phyloP scores from a whole-genome alignment of 2,329 filamentous ascomycete species.

The Xylariaceae sp. region DNA sequence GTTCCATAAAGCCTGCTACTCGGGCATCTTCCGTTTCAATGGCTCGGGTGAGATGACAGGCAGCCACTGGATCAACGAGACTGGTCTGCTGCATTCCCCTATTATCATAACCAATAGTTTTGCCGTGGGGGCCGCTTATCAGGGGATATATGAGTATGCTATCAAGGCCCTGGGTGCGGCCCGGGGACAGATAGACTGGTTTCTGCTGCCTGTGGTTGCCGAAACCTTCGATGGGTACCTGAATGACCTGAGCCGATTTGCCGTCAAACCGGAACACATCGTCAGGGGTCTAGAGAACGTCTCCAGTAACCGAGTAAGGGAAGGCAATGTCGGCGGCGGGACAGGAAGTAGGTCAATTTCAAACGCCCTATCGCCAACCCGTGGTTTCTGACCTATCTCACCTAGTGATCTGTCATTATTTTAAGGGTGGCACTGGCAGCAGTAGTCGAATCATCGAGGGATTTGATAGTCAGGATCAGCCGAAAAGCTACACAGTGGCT shows the following conservation, averaged over 20 bases:
- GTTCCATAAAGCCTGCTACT: conserved; percentile 49
- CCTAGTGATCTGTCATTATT: conserved; percentile 64
- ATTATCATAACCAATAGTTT: conserved; percentile 64
- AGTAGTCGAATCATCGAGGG: conserved; percentile 60
- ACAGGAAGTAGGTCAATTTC: conserved; percentile 48
- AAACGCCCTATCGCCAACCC: neutral
- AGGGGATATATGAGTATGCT: conserved; percentile 60
- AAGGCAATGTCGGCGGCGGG: conserved; percentile 68
- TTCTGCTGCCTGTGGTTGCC: conserved; percentile 59
- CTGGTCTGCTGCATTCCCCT: conserved; percentile 60
- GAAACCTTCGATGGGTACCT: conserved; percentile 67
- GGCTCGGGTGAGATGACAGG: conserved; percentile 66
- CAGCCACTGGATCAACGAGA: conserved; percentile 63
- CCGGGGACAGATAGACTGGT: conserved; percentile 52
- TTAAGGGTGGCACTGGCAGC: conserved; percentile 69
- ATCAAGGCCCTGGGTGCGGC: conserved; percentile 48
- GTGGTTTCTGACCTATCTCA: neutral
- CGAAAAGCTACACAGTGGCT: conserved; percentile 58
- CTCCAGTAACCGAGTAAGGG: conserved; percentile 53
- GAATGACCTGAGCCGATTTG: conserved; percentile 59
- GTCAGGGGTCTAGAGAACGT: conserved; percentile 56
- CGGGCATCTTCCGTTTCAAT: conserved; percentile 64
- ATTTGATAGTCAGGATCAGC: conserved; percentile 38
- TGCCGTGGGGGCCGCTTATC: conserved; percentile 59
- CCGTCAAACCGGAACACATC: conserved; percentile 57